Percentiles rank a stretch among this genome's conserved stretches.
phyloP scores from a whole-genome alignment of 2,329 filamentous ascomycete genomes.

The Monosporascus sp. region DNA sequence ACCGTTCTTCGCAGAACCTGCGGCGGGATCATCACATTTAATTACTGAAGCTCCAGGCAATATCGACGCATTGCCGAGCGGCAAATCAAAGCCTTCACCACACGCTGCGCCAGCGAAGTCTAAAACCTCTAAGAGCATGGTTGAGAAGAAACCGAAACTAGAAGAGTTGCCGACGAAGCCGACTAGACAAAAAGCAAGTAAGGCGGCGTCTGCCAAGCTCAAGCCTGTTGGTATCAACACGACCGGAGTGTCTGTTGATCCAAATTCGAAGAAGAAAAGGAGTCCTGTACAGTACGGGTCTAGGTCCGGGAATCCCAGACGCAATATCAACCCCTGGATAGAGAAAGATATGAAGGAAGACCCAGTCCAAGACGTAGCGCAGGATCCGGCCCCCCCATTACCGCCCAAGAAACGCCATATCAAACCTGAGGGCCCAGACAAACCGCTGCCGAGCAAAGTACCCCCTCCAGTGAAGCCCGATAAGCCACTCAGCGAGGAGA shows the following conservation, averaged over 20 bases:
- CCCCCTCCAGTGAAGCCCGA: neutral
- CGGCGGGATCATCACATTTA: neutral
- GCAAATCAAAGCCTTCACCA: neutral
- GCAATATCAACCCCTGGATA: conserved; percentile 1
- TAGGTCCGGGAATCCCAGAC: neutral
- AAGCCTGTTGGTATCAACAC: neutral
- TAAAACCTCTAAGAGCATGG: neutral
- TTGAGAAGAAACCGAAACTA: neutral
- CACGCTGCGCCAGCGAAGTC: neutral
- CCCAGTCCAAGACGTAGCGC: neutral
- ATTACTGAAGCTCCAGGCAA: neutral
- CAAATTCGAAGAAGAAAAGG: conserved; percentile 15
- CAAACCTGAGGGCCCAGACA: neutral
- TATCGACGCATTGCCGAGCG: neutral
- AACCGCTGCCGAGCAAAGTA: neutral
- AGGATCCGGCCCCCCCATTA: neutral
- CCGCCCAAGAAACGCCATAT: no score
- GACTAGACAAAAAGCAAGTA: neutral
- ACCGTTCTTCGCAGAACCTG: neutral
- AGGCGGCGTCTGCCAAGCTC: neutral
- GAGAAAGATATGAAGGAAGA: neutral
- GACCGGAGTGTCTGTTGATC: neutral
- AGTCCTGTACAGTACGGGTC: conserved; percentile 4
- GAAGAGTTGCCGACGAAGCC: neutral
- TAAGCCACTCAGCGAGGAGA: neutral